phyloP scores from a whole-genome alignment of 2,329 filamentous ascomycete species.

The Diaporthe humulicola region DNA sequence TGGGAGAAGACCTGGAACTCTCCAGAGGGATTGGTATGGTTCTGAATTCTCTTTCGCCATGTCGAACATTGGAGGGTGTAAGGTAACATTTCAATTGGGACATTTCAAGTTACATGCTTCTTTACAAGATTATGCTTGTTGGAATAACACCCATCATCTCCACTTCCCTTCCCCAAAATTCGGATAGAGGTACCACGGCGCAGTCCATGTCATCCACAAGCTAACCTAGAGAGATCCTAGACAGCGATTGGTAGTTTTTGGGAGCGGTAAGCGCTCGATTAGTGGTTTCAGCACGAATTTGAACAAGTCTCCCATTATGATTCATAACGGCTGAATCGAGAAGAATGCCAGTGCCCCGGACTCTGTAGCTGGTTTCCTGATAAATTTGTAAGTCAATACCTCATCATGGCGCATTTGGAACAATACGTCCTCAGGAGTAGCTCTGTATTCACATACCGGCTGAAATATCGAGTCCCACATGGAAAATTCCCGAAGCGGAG shows the following conservation, averaged over 20 bases:
- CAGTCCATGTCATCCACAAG: background rate
- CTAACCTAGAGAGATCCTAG: background rate
- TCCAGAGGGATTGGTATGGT: too few species aligned
- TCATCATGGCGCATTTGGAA: too few species aligned
- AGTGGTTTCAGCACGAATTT: background rate
- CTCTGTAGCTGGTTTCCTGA: background rate
- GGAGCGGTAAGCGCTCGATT: background rate
- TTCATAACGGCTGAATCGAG: background rate
- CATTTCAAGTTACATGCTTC: too few species aligned
- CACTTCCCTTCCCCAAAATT: background rate
- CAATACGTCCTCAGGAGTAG: background rate
- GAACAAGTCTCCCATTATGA: background rate
- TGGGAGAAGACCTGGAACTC: too few species aligned
- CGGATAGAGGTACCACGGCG: background rate
- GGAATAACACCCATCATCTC: background rate
- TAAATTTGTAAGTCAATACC: too few species aligned
- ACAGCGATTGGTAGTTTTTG: background rate
- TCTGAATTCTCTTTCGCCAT: too few species aligned
- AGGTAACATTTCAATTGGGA: too few species aligned
- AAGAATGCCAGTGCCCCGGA: background rate
- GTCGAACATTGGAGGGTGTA: too few species aligned
- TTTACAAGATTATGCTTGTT: background rate
- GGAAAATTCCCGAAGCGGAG: background rate
- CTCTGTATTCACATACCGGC: background rate
- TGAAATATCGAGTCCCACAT: background rate